Base-by-base conservation (phyloP, 2,329 filamentous ascomycete species). In the Dothideomycetes sp. region DNA sequence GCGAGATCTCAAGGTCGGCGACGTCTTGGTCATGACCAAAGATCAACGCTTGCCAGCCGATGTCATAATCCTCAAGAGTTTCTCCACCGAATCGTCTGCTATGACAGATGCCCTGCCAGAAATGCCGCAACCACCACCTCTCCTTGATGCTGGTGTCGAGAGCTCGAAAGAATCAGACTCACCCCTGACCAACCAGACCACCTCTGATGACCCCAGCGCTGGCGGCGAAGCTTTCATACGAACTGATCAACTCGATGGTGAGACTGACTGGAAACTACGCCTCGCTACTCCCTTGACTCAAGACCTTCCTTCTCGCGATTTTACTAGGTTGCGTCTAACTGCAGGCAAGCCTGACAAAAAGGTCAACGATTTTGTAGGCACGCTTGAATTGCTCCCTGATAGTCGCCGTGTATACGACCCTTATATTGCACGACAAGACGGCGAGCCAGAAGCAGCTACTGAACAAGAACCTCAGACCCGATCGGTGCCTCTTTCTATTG, bases 251-350 rank as follows among this genome's bases (percentile, higher is more conserved):
- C 72, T 98, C 8, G 91, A 98, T 55, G 91, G 91, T 51, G 91
- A 98, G 64, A 98, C 91, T 0, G 91, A 98, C 57, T 98, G 91
- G 93, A 98, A 98, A 64, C 68, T 98, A 43, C 80, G 93, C 20
- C 63, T 96, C 24, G 87, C 91, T 1, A 91, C 87, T 10, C 78
- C 84, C 0, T 63, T 96, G 18, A 89, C 88, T 1, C 91, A 98
- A 56, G 74, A 69, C n/a, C 67, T 98, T 15, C 64, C 78, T 0
- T 64, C 80, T 1, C 74, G 76, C 32, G 84, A 94, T 49, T 79
- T 94, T 40, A 65, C 67, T 3, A 67, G 73, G 24, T 59, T 82
- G 9, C 69, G 68, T 30, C 76, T 98, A 34, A 84, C 81, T 3
- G 91, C 86, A 23, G 86, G 88, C 34, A 88, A 93, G 49, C 91